Conservation (phyloP, 352 stramenopile species). For the Vaucheria bursata region DNA sequence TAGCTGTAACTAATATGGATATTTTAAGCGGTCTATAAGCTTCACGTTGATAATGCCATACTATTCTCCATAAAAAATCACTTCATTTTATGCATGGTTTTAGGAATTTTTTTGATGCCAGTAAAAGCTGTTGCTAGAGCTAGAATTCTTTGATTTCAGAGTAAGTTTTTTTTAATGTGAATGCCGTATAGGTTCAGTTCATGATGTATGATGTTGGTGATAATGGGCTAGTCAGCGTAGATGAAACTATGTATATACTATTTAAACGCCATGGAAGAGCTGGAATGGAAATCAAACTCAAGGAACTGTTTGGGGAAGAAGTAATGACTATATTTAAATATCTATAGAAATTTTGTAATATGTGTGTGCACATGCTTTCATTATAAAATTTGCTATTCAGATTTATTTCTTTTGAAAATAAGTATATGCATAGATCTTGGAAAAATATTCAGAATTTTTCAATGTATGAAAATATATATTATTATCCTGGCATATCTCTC, state of each 20-base stretch:
- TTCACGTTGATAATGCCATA: no score
- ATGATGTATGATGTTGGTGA: conserved; percentile 83
- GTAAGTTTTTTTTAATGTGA: neutral
- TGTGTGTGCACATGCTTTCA: neutral
- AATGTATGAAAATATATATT: neutral
- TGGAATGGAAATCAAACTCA: conserved; percentile 59
- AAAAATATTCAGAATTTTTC: neutral
- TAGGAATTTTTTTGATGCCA: no score
- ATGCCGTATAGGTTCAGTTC: conserved; percentile 69
- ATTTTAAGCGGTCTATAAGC: no score
- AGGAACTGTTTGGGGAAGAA: conserved; percentile 58
- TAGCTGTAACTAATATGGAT: no score
- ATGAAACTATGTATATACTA: conserved; percentile 96
- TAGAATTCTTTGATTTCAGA: no score
- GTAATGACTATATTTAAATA: neutral
- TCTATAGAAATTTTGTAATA: neutral
- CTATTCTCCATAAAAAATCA: no score
- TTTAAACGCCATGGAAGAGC: conserved; percentile 67
- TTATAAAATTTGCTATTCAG: neutral
- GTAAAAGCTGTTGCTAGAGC: no score
- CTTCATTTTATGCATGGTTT: no score
- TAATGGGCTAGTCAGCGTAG: conserved; percentile 81
- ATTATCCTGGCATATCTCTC: no score
- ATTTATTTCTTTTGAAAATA: neutral
- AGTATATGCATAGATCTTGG: neutral